Conservation (phyloP, 495 filamentous ascomycete species). For the Aspergillus cavernicola region DNA sequence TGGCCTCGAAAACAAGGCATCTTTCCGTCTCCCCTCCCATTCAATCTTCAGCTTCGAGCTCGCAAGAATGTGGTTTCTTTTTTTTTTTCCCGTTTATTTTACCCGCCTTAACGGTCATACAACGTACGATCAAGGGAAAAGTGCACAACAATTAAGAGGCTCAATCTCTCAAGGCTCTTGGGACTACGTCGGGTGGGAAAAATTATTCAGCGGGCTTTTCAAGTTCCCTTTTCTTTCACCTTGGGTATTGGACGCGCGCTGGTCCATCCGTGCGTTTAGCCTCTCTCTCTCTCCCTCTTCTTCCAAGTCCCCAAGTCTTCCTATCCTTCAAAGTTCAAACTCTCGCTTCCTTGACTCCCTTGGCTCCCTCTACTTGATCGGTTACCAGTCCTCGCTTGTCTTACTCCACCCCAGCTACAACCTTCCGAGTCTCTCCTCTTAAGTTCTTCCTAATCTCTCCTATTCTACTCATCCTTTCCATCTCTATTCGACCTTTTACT, state of each 20-base stretch:
- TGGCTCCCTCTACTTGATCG: too few relatives aligned
- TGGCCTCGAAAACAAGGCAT: constrained; percentile 10
- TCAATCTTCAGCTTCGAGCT: constrained; percentile 13
- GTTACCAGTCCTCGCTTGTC: constrained; percentile 22
- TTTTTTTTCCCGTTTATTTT: background rate
- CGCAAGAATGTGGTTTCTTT: constrained; percentile 4
- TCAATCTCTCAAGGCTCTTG: background rate
- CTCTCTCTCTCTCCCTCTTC: constrained; percentile 18
- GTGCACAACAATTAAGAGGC: background rate
- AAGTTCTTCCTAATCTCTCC: constrained; percentile 25
- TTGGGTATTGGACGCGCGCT: constrained; percentile 29
- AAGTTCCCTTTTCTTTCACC: constrained; percentile 30
- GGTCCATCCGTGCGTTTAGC: constrained; percentile 27
- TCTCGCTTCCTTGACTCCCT: constrained; percentile 18
- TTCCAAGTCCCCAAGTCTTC: constrained; percentile 10
- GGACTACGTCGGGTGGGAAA: constrained; percentile 25
- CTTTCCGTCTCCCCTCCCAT: background rate
- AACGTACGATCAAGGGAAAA: background rate
- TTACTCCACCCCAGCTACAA: constrained; percentile 7
- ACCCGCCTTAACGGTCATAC: background rate
- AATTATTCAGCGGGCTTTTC: constrained; percentile 32
- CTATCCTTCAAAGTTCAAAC: constrained; percentile 14
- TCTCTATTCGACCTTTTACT: constrained; percentile 29
- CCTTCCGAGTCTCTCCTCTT: constrained; percentile 10
- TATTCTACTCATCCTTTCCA: constrained; percentile 24